Conservation (phyloP, 345 rosid genomes). For the Corymbia maculata region DNA sequence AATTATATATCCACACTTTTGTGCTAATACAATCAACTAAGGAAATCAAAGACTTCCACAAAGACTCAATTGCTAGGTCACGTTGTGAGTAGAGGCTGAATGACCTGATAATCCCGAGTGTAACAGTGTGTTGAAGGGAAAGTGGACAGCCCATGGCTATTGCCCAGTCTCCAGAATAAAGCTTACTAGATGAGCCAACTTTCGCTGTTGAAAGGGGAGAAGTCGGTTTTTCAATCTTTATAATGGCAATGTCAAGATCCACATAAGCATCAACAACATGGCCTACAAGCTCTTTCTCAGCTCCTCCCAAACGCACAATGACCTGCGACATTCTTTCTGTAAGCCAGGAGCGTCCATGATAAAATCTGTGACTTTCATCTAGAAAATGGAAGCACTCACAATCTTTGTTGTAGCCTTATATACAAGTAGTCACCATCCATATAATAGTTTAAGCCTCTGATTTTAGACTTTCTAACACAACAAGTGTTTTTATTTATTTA, state of each 20-base stretch:
- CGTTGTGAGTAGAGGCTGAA: neutral
- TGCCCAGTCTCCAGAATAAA: neutral
- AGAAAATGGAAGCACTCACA: neutral
- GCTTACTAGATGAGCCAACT: neutral
- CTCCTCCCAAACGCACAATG: neutral
- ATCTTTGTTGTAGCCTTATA: neutral
- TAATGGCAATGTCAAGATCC: neutral
- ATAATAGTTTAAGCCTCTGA: neutral
- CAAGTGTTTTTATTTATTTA: neutral
- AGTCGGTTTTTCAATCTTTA: neutral
- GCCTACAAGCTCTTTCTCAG: neutral
- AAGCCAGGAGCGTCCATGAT: neutral
- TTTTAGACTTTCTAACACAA: neutral
- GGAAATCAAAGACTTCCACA: neutral
- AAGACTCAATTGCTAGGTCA: neutral
- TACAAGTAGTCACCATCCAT: neutral
- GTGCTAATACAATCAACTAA: neutral
- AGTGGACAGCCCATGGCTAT: neutral
- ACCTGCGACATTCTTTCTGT: neutral
- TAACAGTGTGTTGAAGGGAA: neutral
- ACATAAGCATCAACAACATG: neutral
- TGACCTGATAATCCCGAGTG: neutral
- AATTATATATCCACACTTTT: neutral
- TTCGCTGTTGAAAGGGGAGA: neutral
- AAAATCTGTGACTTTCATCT: neutral